phyloP scores from a whole-genome alignment of 108 stramenopile species.

The Nitzschia sp. region DNA sequence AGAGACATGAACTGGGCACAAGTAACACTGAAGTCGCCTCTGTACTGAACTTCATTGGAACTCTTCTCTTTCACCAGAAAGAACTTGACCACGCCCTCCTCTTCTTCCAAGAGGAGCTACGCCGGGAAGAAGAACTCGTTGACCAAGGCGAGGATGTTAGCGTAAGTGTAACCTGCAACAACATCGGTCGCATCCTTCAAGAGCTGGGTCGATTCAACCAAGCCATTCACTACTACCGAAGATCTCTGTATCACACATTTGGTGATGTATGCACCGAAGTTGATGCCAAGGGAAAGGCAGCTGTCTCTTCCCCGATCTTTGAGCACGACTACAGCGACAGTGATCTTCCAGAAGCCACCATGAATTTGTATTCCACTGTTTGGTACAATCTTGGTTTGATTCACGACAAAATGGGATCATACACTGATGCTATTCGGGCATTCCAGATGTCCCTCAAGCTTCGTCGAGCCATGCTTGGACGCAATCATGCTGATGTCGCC shows the following conservation, averaged over 20 bases:
- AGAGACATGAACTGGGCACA: constrained; percentile 35
- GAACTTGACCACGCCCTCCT: constrained; percentile 42
- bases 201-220: constrained; percentile 43
- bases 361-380: constrained; percentile 51
- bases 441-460: constrained; percentile 50
- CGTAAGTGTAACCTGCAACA: constrained; percentile 55
- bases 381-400: constrained; percentile 63
- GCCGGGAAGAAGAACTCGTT: constrained; percentile 35
- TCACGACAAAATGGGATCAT: constrained; percentile 45
- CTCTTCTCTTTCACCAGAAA: constrained; percentile 43
- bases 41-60: constrained; percentile 50
- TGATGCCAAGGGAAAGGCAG: neutral
- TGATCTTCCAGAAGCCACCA: constrained; percentile 19
- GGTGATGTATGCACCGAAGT: neutral
- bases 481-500: constrained; percentile 50
- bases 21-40: constrained; percentile 36
- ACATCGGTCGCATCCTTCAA: constrained; percentile 56
- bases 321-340: neutral
- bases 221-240: constrained; percentile 49
- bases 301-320: neutral
- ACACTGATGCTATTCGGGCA: constrained; percentile 39
- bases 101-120: constrained; percentile 50
- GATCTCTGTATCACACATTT: constrained; percentile 20
- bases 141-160: constrained; percentile 19
- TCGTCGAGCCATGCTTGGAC: constrained; percentile 41